Evolutionary conservation across 202 grass and related monocot species (phyloP), one percentile per base, ranked within the genome.

Genomic region (Cymbopogon flexuosus): DNA sequence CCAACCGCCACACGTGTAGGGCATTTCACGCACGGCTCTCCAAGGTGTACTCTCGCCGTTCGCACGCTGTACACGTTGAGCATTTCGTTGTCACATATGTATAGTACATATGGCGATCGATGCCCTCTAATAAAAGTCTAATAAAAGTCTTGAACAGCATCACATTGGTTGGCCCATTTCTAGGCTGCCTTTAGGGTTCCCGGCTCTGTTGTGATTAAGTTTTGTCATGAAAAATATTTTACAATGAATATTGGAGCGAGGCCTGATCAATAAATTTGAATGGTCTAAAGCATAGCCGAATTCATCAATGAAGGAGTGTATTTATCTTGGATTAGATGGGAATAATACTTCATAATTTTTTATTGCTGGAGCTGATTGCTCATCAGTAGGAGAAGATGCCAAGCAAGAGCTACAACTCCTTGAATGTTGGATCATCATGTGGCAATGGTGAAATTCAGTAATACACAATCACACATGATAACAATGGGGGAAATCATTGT

Each of bases 1-100:
- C 76, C 14, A 16, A 14, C 40, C 9, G 31, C 23, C 76, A 84
- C 86, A 70, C 70, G 70, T 84, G 81, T 65, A 30, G 18, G 3
- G 1, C 42, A 34, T 21, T 78, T 11, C 41, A 27, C 27, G 27
- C 27, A 27, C 27, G 19, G 31, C 58, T 72, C 49, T 49, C 45
- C 12, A n/a, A 42, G 31, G 19, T 61, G 21, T 39, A 39, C 36
- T 40, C 22, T 37, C 24, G 15, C 14, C 62, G 39, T 76, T 10
- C 14, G 71, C 84, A 54, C 41, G 58, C 13, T 39, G 41, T 23
- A 47, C 37, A 31, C 70, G 51, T 16, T 3, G 37, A 60, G 37
- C 27, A 46, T 39, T 60, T 60, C 64, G 79, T 61, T 49, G 52
- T 61, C 37, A 3, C 42, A 61, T 60, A 24, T 22, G 36, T 10